Evolutionary conservation across 108 stramenopile species (phyloP).

Genomic region (Parmales sp.): DNA sequence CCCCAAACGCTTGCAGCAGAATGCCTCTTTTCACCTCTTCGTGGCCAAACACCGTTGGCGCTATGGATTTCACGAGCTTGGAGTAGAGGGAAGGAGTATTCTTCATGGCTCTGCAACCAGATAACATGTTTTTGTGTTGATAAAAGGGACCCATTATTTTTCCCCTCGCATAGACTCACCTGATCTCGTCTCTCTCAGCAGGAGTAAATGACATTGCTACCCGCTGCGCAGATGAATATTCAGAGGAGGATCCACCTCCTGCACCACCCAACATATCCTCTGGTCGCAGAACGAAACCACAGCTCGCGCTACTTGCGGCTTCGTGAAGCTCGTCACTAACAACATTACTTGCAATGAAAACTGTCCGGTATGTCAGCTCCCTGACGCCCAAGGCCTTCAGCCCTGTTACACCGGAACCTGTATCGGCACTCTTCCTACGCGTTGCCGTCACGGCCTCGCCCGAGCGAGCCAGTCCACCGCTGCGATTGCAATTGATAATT

Average conservation of each 20-base stretch:
- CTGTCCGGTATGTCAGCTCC: slow-evolving; percentile 89
- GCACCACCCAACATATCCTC: slow-evolving; percentile 15
- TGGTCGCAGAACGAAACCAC: too few relatives aligned
- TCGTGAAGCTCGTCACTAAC: slow-evolving; percentile 48
- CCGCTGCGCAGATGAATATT: slow-evolving; percentile 38
- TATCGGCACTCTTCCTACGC: slow-evolving; percentile 4
- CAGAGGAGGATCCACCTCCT: slow-evolving; percentile 13
- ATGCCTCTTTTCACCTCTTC: slow-evolving; percentile 91
- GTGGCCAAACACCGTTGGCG: slow-evolving; percentile 92
- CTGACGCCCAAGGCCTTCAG: slow-evolving; percentile 80
- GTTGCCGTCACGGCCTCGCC: slow-evolving; percentile 55
- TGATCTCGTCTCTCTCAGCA: slow-evolving; percentile 74
- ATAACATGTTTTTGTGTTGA: neutral
- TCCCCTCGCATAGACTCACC: slow-evolving; percentile 55
- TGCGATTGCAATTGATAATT: too few relatives aligned
- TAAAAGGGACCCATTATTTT: neutral
- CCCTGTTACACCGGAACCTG: slow-evolving; percentile 68
- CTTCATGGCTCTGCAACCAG: slow-evolving; percentile 6
- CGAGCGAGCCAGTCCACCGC: slow-evolving; percentile 66
- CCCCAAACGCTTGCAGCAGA: slow-evolving; percentile 86
- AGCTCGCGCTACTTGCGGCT: slow-evolving; percentile 17
- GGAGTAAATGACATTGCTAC: slow-evolving; percentile 74
- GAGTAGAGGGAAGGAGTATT: slow-evolving; percentile 24
- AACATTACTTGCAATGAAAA: slow-evolving; percentile 82
- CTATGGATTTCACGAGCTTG: slow-evolving; percentile 58